Percentiles rank a stretch among this genome's conserved stretches.
phyloP scores from a whole-genome alignment of 1,284 basidiomycete genomes.

The Puccinia horiana region DNA sequence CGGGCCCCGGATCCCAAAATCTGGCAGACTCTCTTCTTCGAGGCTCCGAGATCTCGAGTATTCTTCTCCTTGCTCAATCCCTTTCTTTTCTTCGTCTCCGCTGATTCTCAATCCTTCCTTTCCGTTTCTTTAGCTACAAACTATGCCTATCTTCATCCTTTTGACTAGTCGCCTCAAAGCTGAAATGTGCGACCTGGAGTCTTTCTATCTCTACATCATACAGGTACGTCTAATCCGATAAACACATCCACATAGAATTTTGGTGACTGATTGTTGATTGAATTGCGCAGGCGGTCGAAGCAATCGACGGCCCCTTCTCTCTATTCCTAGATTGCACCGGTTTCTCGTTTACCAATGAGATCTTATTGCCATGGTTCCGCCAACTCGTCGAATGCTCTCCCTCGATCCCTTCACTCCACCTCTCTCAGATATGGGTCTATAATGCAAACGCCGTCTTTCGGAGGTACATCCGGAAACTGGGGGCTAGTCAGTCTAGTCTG shows the following conservation, averaged over 20 bases:
- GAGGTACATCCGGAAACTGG: slow-evolving; percentile 50
- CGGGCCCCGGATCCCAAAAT: slow-evolving; percentile 36
- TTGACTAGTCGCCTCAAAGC: slow-evolving; percentile 37
- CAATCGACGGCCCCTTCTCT: slow-evolving; percentile 57
- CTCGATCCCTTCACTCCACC: slow-evolving; percentile 15
- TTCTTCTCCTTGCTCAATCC: slow-evolving; percentile 11
- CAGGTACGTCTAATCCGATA: slow-evolving; percentile 12
- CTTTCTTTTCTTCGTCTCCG: neutral
- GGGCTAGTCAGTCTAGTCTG: slow-evolving; percentile 9
- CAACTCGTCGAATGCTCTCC: slow-evolving; percentile 49
- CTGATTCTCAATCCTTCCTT: neutral
- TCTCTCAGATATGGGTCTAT: slow-evolving; percentile 44
- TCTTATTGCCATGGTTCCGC: slow-evolving; percentile 46
- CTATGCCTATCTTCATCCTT: slow-evolving; percentile 36
- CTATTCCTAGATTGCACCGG: slow-evolving; percentile 52
- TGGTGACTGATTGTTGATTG: slow-evolving; percentile 1
- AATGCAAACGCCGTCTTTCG: slow-evolving; percentile 48
- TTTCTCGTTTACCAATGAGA: slow-evolving; percentile 39
- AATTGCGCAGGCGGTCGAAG: slow-evolving; percentile 59
- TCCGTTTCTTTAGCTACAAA: slow-evolving; percentile 14
- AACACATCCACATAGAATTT: too few relatives aligned
- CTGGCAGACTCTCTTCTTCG: slow-evolving; percentile 42
- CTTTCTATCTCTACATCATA: slow-evolving; percentile 44
- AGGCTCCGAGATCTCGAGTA: slow-evolving; percentile 43
- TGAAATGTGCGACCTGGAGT: slow-evolving; percentile 49